A percentile compares a stretch with the other conserved stretches of the same genome.
Evolutionary conservation across 768 basidiomycete genomes (phyloP).

Genomic region (Collybia sp.): DNA sequence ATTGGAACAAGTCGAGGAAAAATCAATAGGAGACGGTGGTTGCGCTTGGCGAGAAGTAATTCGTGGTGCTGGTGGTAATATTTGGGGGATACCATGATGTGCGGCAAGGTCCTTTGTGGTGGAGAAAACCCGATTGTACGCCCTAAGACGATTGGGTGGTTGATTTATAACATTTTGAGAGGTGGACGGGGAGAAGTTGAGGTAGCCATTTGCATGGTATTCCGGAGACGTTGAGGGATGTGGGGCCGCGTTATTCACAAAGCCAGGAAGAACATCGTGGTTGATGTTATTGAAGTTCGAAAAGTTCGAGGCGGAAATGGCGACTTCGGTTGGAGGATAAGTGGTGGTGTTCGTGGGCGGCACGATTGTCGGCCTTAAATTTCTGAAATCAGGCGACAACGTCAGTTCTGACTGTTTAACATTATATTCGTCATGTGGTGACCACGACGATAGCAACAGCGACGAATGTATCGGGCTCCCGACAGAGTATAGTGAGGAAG

Average conservation of each 20-base stretch:
- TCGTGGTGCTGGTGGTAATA: slow-evolving; percentile 63
- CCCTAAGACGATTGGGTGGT: slow-evolving; percentile 56
- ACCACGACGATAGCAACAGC: background rate
- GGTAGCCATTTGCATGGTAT: slow-evolving; percentile 34
- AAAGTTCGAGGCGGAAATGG: slow-evolving; percentile 46
- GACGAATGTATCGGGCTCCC: background rate
- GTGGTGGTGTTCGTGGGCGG: slow-evolving; percentile 28
- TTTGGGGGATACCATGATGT: slow-evolving; percentile 77
- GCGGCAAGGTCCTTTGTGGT: slow-evolving; percentile 65
- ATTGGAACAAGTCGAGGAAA: slow-evolving; percentile 47
- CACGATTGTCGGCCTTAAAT: slow-evolving; percentile 46
- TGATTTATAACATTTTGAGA: slow-evolving; percentile 58
- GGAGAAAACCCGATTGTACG: slow-evolving; percentile 58
- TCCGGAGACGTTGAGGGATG: slow-evolving; percentile 32
- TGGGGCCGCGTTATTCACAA: slow-evolving; percentile 47
- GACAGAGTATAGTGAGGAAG: background rate
- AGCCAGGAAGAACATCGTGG: slow-evolving; percentile 34
- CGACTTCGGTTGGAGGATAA: slow-evolving; percentile 28
- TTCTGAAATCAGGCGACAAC: slow-evolving; percentile 46
- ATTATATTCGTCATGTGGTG: slow-evolving; percentile 12
- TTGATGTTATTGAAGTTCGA: slow-evolving; percentile 22
- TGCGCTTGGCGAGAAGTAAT: slow-evolving; percentile 47
- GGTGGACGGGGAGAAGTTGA: slow-evolving; percentile 24
- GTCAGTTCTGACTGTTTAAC: slow-evolving; percentile 48
- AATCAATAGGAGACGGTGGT: slow-evolving; percentile 35